These are phyloP conservation scores for Drechslerella coelobrocha DNA, from an alignment of 2,329 filamentous ascomycete genomes.

Conservation along the genomic window DNA sequence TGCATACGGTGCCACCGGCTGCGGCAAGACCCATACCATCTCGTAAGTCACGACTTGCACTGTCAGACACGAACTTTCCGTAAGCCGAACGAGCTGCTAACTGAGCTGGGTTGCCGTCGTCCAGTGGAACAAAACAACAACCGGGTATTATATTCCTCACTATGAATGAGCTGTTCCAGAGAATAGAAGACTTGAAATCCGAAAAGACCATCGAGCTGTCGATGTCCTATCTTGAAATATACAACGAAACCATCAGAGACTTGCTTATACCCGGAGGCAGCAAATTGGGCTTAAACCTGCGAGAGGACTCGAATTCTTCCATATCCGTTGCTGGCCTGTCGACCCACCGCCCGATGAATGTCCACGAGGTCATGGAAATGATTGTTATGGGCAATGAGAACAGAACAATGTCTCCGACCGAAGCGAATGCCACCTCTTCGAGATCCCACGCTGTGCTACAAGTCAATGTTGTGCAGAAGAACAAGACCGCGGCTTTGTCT, in stretches of 20 bases:
- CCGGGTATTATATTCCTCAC: slow-evolving; percentile 98
- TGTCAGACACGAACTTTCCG: background rate
- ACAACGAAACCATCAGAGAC: slow-evolving; percentile 98
- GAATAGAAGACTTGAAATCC: slow-evolving; percentile 82
- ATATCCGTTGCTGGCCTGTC: slow-evolving; percentile 90
- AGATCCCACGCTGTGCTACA: slow-evolving; percentile 96
- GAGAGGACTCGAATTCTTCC: slow-evolving; percentile 90
- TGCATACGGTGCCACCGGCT: slow-evolving; percentile 95
- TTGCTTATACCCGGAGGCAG: slow-evolving; percentile 83
- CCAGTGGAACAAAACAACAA: slow-evolving; percentile 82
- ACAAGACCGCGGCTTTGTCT: slow-evolving; percentile 87
- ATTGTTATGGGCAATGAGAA: slow-evolving; percentile 94
- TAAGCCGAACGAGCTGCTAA: too few relatives aligned
- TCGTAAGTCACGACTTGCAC: slow-evolving; percentile 53
- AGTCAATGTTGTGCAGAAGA: slow-evolving; percentile 93
- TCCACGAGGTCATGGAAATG: slow-evolving; percentile 99
- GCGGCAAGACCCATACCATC: slow-evolving; percentile 98
- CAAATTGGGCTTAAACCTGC: slow-evolving; percentile 78
- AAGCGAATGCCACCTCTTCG: slow-evolving; percentile 96
- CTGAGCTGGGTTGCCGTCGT: too few relatives aligned
- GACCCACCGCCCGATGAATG: slow-evolving; percentile 87
- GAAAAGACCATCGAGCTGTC: slow-evolving; percentile 91
- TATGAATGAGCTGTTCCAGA: slow-evolving; percentile 98
- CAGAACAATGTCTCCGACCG: slow-evolving; percentile 93
- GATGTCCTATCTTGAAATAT: slow-evolving; percentile 95